Evolutionary conservation across 331 rosid species (phyloP).

Genomic region (Telfairia occidentalis): DNA sequence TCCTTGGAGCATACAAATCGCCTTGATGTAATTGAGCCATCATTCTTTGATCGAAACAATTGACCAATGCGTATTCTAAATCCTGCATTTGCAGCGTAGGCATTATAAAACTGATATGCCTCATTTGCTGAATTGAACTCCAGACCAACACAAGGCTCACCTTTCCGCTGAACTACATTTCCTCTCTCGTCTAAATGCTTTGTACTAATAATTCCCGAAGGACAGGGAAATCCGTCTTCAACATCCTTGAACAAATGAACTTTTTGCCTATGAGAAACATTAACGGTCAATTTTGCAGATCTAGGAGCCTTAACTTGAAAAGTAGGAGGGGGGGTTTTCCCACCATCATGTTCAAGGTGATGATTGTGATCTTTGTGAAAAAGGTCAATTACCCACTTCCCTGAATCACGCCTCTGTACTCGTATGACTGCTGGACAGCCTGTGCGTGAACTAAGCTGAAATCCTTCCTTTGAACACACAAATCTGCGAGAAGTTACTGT

Average conservation of each 20-base stretch:
- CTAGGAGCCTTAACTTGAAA: slow-evolving; percentile 26
- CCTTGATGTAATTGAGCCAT: slow-evolving; percentile 72
- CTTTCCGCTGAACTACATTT: slow-evolving; percentile 38
- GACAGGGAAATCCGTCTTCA: slow-evolving; percentile 34
- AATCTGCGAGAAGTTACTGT: slow-evolving; percentile 83
- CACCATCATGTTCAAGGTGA: slow-evolving; percentile 37
- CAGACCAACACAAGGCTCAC: slow-evolving; percentile 60
- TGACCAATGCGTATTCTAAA: slow-evolving; percentile 86
- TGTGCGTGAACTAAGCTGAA: slow-evolving; percentile 78
- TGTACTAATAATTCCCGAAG: slow-evolving; percentile 50
- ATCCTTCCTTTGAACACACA: slow-evolving; percentile 93
- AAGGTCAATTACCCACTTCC: slow-evolving; percentile 87
- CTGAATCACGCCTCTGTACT: slow-evolving; percentile 66
- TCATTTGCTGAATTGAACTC: slow-evolving; percentile 76
- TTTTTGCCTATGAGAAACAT: slow-evolving; percentile 39
- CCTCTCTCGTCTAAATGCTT: slow-evolving; percentile 37
- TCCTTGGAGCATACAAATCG: slow-evolving; percentile 93
- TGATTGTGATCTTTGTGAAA: slow-evolving; percentile 77
- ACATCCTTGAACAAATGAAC: slow-evolving; percentile 35
- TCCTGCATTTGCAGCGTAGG: slow-evolving; percentile 59
- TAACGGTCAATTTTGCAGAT: slow-evolving; percentile 23
- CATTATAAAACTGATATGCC: slow-evolving; percentile 70
- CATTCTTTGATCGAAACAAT: slow-evolving; percentile 79
- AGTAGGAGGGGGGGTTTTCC: slow-evolving; percentile 30
- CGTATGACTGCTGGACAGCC: slow-evolving; percentile 89